Percentiles rank a stretch among this genome's conserved stretches.
Evolutionary conservation across 805 yeast genomes (phyloP).

Genomic region (Lipomyces mesembrius): DNA sequence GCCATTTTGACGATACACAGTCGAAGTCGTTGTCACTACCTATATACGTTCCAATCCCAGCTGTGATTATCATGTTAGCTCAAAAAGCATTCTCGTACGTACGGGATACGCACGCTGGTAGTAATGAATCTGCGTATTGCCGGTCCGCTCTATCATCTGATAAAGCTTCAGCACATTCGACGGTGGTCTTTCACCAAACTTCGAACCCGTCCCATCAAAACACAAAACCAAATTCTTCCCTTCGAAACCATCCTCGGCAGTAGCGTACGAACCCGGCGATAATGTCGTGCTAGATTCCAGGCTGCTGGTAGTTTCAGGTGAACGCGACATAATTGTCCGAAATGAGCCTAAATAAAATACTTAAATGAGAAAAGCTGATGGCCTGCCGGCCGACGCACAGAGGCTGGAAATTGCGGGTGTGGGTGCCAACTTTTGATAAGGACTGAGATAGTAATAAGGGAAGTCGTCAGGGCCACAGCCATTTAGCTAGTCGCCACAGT

Average conservation of each 20-base stretch:
- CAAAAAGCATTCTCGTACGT: not conserved
- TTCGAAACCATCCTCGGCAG: not conserved
- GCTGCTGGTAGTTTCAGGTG: not conserved
- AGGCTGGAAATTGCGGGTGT: too few relatives aligned
- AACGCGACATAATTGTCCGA: not conserved
- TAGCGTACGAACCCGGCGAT: not conserved
- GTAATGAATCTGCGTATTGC: slow-evolving; percentile 14
- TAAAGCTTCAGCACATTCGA: slow-evolving; percentile 26
- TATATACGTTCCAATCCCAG: slow-evolving; percentile 65
- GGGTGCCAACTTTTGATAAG: too few relatives aligned
- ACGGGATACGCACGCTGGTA: slow-evolving; percentile 26
- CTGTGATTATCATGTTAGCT: slow-evolving; percentile 35
- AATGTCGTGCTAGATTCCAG: not conserved
- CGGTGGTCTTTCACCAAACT: slow-evolving; percentile 23
- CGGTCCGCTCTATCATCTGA: slow-evolving; percentile 24
- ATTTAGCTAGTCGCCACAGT: not conserved
- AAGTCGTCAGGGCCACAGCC: too few relatives aligned
- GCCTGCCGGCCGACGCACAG: not conserved
- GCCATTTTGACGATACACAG: slow-evolving; percentile 12
- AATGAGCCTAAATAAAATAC: too few relatives aligned
- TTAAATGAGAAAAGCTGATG: not conserved
- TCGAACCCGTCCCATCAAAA: slow-evolving; percentile 32
- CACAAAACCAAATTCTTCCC: slow-evolving; percentile 27
- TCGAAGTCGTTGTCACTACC: slow-evolving; percentile 31
- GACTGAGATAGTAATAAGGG: too few relatives aligned